A percentile compares a stretch with the other conserved stretches of the same genome.
Conservation (phyloP, 306 rosid genomes). For the Quercus cerris region DNA sequence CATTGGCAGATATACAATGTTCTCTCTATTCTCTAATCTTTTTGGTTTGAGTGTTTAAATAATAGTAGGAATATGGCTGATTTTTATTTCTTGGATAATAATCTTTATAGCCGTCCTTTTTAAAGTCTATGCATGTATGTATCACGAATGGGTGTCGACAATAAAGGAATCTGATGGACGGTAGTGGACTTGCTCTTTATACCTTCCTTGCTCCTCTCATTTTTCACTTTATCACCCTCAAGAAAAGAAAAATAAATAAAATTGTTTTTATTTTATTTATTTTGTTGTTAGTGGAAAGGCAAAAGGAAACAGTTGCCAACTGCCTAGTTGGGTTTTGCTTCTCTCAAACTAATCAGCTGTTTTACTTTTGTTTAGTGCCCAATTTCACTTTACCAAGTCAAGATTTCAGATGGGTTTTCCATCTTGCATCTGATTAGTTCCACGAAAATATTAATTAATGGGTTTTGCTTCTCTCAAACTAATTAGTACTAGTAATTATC, state of each 20-base stretch:
- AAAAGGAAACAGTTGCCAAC: background rate
- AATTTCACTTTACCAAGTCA: background rate
- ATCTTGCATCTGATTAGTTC: no score
- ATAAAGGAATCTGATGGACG: conserved; percentile 36
- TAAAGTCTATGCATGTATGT: conserved; percentile 3
- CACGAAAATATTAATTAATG: no score
- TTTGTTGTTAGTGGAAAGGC: background rate
- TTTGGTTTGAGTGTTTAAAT: no score
- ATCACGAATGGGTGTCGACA: conserved; percentile 27
- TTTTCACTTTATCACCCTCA: conserved; percentile 14
- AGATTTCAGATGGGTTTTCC: no score
- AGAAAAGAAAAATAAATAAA: background rate
- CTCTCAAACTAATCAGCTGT: background rate
- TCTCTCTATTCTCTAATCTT: no score
- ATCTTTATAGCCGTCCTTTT: background rate
- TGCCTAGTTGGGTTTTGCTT: background rate
- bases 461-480: no score
- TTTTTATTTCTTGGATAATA: background rate
- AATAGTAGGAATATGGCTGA: no score
- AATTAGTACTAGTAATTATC: no score
- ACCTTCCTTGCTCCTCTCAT: conserved; percentile 50
- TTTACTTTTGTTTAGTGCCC: background rate
- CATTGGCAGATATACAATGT: no score
- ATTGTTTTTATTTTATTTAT: conserved; percentile 16
- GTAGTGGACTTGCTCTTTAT: conserved; percentile 62